Conservation (phyloP, 1,139 yeast genomes). For the Arxiozyma heterogenica region DNA sequence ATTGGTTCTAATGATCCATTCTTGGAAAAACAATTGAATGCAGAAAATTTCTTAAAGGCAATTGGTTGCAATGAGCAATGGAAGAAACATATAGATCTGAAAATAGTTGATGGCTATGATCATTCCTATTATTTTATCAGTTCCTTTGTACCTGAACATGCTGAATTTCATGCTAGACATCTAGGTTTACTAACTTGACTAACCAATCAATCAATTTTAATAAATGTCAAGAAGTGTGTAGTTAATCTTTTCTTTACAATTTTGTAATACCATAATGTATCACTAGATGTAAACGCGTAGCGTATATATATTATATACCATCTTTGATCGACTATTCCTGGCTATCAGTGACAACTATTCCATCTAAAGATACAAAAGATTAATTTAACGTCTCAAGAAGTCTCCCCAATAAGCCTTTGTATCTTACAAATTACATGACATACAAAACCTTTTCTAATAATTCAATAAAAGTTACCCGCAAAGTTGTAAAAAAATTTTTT, state of each 20-base stretch:
- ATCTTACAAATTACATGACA: background rate
- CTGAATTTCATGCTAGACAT: slow-evolving; percentile 76
- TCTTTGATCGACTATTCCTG: too few relatives aligned
- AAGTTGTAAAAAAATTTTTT: background rate
- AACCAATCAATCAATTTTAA: background rate
- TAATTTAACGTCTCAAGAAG: too few relatives aligned
- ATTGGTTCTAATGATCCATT: slow-evolving; percentile 74
- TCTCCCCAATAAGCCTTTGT: background rate
- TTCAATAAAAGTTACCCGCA: background rate
- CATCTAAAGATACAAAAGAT: too few relatives aligned
- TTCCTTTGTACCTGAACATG: slow-evolving; percentile 74
- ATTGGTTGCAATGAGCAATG: slow-evolving; percentile 45
- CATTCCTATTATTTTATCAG: slow-evolving; percentile 85
- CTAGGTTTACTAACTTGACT: slow-evolving; percentile 41
- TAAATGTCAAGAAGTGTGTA: too few relatives aligned
- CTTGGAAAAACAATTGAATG: slow-evolving; percentile 60
- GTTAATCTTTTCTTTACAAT: too few relatives aligned
- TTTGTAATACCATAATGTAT: too few relatives aligned
- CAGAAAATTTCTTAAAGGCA: slow-evolving; percentile 64
- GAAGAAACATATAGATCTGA: slow-evolving; percentile 51
- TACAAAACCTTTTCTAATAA: too few relatives aligned
- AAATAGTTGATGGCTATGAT: slow-evolving; percentile 75
- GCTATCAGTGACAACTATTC: background rate
- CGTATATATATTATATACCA: background rate
- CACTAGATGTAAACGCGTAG: too few relatives aligned